Conservation (phyloP, 1,284 basidiomycete genomes). For the Mrakiaceae sp. region DNA sequence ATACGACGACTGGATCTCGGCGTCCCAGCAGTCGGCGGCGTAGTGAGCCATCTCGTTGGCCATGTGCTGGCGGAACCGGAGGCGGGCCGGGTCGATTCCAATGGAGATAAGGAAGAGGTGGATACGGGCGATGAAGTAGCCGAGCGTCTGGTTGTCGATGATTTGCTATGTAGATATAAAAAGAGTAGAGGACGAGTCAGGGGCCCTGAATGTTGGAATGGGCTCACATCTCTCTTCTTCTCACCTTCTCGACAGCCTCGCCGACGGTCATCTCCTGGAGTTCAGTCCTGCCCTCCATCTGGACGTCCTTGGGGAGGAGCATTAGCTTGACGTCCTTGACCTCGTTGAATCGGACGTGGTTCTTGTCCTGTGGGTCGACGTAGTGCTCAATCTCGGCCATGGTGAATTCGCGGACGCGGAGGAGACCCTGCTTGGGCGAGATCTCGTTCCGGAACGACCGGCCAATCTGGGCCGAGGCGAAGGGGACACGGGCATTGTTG, state of each 20-base stretch:
- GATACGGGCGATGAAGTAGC: constrained; percentile 92
- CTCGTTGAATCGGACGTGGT: constrained; percentile 71
- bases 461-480: constrained; percentile 95
- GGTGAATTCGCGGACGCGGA: constrained; percentile 96
- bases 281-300: constrained; percentile 61
- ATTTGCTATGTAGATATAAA: constrained; percentile 42
- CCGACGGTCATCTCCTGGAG: constrained; percentile 63
- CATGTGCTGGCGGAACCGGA: constrained; percentile 97
- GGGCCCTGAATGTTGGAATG: background rate
- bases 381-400: constrained; percentile 99
- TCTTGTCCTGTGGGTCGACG: constrained; percentile 90
- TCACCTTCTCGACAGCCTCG: constrained; percentile 61
- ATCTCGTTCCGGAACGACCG: constrained; percentile 98
- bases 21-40: constrained; percentile 98
- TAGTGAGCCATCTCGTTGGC: constrained; percentile 98
- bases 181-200: background rate
- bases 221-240: constrained; percentile 3
- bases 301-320: constrained; percentile 73
- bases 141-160: constrained; percentile 93
- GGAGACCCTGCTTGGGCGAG: constrained; percentile 84
- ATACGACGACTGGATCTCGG: constrained; percentile 86
- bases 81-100: constrained; percentile 71
- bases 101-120: constrained; percentile 84
- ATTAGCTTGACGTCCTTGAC: constrained; percentile 63
- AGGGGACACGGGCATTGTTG: constrained; percentile 93